Evolutionary conservation across 2,329 filamentous ascomycete species (phyloP).

Genomic region (Curvularia verruculosa): DNA sequence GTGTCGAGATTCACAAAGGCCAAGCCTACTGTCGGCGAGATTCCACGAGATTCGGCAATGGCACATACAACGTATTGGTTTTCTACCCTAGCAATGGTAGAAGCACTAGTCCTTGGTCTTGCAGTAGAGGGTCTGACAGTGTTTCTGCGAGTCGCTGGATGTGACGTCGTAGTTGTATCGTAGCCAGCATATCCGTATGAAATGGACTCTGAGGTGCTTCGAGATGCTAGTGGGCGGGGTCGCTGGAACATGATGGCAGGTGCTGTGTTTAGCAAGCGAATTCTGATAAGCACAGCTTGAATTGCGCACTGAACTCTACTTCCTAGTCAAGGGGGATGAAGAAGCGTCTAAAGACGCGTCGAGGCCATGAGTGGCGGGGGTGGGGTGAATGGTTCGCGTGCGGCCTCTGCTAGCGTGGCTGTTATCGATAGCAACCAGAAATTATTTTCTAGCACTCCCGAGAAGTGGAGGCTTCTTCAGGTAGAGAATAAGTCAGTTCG

Average conservation of each 20-base stretch:
- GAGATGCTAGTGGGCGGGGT: conserved; percentile 36
- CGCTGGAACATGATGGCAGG: conserved; percentile 37
- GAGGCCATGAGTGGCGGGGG: neutral
- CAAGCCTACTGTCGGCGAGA: conserved; percentile 82
- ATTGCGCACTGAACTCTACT: neutral
- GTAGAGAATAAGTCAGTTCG: neutral
- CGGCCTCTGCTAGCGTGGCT: conserved; percentile 25
- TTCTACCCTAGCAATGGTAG: conserved; percentile 62
- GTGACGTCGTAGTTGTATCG: conserved; percentile 46
- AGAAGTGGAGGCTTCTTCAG: conserved; percentile 2
- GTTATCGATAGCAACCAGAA: conserved; percentile 35
- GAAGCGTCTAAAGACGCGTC: conserved; percentile 12
- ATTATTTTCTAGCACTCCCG: conserved; percentile 22
- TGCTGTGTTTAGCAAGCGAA: conserved; percentile 31
- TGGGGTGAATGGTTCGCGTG: conserved; percentile 22
- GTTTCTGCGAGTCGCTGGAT: conserved; percentile 40
- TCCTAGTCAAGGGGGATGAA: conserved; percentile 5
- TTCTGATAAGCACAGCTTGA: conserved; percentile 9
- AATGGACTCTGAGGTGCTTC: conserved; percentile 39
- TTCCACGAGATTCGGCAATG: conserved; percentile 82
- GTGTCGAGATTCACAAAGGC: conserved; percentile 87
- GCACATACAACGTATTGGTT: conserved; percentile 84
- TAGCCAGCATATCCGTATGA: conserved; percentile 47
- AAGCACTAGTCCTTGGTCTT: conserved; percentile 61
- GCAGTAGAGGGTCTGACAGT: conserved; percentile 52